These are phyloP conservation scores for Zangia roseola DNA, from an alignment of 768 basidiomycete species.

Conservation along the genomic window DNA sequence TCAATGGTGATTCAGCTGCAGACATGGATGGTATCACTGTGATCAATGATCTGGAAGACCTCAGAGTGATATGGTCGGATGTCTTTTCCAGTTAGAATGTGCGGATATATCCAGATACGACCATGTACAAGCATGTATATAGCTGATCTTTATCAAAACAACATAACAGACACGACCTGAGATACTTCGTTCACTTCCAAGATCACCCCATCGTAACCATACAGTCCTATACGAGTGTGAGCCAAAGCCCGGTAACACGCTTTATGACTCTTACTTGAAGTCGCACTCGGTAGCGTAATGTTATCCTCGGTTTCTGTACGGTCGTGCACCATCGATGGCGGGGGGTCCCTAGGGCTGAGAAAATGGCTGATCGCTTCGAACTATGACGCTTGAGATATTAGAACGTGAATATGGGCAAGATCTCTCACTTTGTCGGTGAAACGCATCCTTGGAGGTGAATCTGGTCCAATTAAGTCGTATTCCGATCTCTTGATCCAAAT, in stretches of 20 bases:
- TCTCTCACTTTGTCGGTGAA: slow-evolving; percentile 64
- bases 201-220: slow-evolving; percentile 81
- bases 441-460: slow-evolving; percentile 70
- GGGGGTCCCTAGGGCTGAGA: slow-evolving; percentile 67
- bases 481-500: background rate
- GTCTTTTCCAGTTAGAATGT: slow-evolving; percentile 49
- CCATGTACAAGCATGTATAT: slow-evolving; percentile 1
- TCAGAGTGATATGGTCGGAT: slow-evolving; percentile 73
- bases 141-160: slow-evolving; percentile 47
- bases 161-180: slow-evolving; percentile 69
- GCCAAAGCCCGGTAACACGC: background rate
- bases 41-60: slow-evolving; percentile 59
- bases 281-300: slow-evolving; percentile 63
- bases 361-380: slow-evolving; percentile 80
- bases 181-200: slow-evolving; percentile 77
- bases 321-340: slow-evolving; percentile 79
- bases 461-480: slow-evolving; percentile 34
- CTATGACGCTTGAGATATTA: slow-evolving; percentile 34
- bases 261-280: slow-evolving; percentile 54
- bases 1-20: slow-evolving; percentile 35
- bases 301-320: slow-evolving; percentile 75
- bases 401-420: background rate
- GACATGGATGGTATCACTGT: slow-evolving; percentile 47
- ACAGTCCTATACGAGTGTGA: slow-evolving; percentile 31
- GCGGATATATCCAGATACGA: slow-evolving; percentile 2